Evolutionary conservation across 2,329 filamentous ascomycete species (phyloP).

Genomic region (Trichoderma simmonsii): DNA sequence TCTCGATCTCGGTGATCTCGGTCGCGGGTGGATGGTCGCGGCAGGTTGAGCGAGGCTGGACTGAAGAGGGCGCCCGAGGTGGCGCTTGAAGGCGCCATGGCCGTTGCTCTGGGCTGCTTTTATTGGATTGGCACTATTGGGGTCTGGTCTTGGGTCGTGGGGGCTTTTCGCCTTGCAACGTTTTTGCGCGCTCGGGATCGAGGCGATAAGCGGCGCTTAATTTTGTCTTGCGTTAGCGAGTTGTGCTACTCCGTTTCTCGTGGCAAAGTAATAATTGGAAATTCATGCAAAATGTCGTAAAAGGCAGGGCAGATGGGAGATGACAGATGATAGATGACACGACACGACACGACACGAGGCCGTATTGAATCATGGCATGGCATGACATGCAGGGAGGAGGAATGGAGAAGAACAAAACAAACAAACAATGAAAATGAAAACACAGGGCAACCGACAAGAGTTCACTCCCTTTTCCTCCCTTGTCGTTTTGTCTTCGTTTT

Average conservation of each 20-base stretch:
- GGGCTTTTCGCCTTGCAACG: neutral
- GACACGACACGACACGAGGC: neutral
- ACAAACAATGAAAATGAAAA: neutral
- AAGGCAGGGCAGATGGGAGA: neutral
- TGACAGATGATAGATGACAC: neutral
- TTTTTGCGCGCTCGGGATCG: neutral
- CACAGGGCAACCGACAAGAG: neutral
- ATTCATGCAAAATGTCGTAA: neutral
- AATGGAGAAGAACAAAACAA: neutral
- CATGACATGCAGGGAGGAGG: neutral
- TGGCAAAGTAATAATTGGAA: neutral
- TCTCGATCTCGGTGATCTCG: slow-evolving; percentile 21
- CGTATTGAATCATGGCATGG: neutral
- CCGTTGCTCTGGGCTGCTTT: neutral
- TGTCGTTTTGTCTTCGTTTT: neutral
- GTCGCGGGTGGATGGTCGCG: slow-evolving; percentile 37
- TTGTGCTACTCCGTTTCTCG: neutral
- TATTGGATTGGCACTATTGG: neutral
- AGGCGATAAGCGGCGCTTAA: slow-evolving; percentile 15
- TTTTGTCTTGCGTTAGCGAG: slow-evolving; percentile 7
- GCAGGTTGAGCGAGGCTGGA: slow-evolving; percentile 29
- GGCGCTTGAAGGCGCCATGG: slow-evolving; percentile 19
- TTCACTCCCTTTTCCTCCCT: neutral
- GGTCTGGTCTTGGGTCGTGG: neutral
- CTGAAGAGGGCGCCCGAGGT: slow-evolving; percentile 36